Conservation (phyloP, 768 basidiomycete genomes). For the Boletus rubroflammeus region DNA sequence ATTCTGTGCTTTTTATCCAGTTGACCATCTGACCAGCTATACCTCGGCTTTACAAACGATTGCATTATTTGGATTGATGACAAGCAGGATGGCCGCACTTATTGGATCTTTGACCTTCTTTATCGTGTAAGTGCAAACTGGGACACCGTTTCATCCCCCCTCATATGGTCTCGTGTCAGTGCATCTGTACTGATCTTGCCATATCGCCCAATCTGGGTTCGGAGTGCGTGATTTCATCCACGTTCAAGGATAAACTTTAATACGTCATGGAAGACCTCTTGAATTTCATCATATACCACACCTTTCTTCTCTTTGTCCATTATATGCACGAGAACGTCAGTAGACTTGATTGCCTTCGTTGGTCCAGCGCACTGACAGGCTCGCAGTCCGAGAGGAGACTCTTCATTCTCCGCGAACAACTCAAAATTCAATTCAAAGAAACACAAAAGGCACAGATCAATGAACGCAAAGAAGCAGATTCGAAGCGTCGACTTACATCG, state of each 20-base stretch:
- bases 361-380: conserved; percentile 1
- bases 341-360: neutral
- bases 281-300: conserved; percentile 75
- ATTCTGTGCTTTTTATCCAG: neutral
- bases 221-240: conserved; percentile 31
- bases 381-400: conserved; percentile 52
- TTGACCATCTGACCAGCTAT: conserved; percentile 19
- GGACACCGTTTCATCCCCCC: conserved; percentile 15
- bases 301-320: conserved; percentile 75
- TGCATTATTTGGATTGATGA: conserved; percentile 65
- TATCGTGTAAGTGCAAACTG: conserved; percentile 39
- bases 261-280: conserved; percentile 45
- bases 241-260: conserved; percentile 3
- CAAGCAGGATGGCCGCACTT: conserved; percentile 64
- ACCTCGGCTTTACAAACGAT: conserved; percentile 49
- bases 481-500: conserved; percentile 79
- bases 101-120: conserved; percentile 57
- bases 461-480: conserved; percentile 71
- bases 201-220: conserved; percentile 33
- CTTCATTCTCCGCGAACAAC: conserved; percentile 67
- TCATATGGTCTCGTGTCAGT: conserved; percentile 21
- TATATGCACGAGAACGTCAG: conserved; percentile 60
- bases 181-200: conserved; percentile 37
- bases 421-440: conserved; percentile 70
- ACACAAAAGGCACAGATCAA: conserved; percentile 73